phyloP scores from a whole-genome alignment of 257 asterid species.

The Scutellaria barbata region DNA sequence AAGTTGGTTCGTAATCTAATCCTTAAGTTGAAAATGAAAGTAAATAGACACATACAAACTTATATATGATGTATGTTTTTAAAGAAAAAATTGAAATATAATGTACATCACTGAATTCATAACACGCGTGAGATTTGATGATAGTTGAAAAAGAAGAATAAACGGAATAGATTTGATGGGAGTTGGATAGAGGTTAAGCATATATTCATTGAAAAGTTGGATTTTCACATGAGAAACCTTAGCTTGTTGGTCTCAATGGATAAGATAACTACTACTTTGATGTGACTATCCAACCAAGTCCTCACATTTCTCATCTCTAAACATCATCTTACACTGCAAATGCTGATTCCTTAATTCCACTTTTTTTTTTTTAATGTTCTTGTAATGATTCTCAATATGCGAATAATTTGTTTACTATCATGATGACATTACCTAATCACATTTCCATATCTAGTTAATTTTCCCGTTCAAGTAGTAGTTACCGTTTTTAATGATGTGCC shows the following conservation, averaged over 20 bases:
- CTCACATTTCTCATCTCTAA: constrained; percentile 22
- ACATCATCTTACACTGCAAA: neutral
- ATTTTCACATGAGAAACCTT: constrained; percentile 36
- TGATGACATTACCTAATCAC: constrained; percentile 24
- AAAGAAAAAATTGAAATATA: no score
- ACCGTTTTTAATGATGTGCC: no score
- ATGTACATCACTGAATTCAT: neutral
- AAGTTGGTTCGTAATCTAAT: no score
- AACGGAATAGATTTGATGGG: constrained; percentile 20
- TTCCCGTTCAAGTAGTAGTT: neutral
- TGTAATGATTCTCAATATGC: neutral
- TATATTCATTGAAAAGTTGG: constrained; percentile 19
- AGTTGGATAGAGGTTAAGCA: constrained; percentile 26
- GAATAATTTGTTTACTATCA: neutral
- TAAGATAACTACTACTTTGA: neutral
- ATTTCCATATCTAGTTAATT: constrained; percentile 23
- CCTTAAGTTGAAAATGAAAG: no score
- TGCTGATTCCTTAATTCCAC: constrained; percentile 16
- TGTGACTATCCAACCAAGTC: constrained; percentile 7
- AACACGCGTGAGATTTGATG: neutral
- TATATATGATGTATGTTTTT: no score
- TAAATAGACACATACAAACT: no score
- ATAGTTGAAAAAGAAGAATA: neutral
- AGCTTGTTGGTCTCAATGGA: constrained; percentile 16
- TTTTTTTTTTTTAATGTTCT: neutral